phyloP scores from a whole-genome alignment of 2,329 filamentous ascomycete genomes.

The Uncinocarpus reesii region DNA sequence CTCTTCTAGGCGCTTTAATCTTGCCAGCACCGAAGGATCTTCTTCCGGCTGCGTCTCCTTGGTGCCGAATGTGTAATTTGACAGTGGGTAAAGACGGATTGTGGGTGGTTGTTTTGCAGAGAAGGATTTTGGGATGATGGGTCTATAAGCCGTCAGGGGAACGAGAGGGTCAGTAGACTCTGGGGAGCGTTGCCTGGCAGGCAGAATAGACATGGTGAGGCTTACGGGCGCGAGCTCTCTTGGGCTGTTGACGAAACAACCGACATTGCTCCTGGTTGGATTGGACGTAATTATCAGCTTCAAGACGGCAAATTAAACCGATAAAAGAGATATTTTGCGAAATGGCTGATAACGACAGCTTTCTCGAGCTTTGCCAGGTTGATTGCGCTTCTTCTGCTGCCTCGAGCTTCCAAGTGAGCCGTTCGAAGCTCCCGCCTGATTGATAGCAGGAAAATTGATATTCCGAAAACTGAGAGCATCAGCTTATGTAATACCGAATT shows the following conservation, averaged over 20 bases:
- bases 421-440: neutral
- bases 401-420: conserved; percentile 1
- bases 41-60: conserved; percentile 98
- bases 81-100: conserved; percentile 85
- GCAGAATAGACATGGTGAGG: conserved; percentile 13
- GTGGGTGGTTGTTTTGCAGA: conserved; percentile 80
- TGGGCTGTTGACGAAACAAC: conserved; percentile 67
- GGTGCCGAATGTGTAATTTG: conserved; percentile 97
- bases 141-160: conserved; percentile 35
- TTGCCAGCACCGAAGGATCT: conserved; percentile 86
- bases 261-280: conserved; percentile 55
- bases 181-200: neutral
- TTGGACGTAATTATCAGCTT: neutral
- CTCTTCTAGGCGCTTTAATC: conserved; percentile 87
- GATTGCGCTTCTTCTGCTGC: neutral
- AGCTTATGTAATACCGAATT: neutral
- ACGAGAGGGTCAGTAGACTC: neutral
- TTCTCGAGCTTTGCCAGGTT: neutral
- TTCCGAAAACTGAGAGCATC: neutral
- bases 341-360: neutral
- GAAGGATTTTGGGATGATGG: conserved; percentile 71
- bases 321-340: neutral
- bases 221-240: conserved; percentile 62
- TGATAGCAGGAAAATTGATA: neutral
- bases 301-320: neutral